Evolutionary conservation across 2,329 filamentous ascomycete species (phyloP).

Genomic region (Diaporthe aspalathi): DNA sequence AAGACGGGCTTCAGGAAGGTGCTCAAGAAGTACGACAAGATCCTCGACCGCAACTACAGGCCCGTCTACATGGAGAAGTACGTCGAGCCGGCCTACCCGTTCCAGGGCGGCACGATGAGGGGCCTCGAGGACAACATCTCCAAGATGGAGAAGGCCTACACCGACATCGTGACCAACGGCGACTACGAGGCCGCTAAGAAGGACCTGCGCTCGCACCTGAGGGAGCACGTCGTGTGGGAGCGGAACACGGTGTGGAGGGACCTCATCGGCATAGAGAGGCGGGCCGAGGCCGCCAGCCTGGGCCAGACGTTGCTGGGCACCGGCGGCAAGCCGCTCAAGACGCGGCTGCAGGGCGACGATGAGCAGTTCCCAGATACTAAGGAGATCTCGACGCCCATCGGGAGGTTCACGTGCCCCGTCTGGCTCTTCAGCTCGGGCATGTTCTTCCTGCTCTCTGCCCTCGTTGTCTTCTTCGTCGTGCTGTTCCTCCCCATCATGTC

Average conservation of each 20-base stretch:
- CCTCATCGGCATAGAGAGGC: slow-evolving; percentile 97
- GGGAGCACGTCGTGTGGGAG: slow-evolving; percentile 99
- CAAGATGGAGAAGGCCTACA: slow-evolving; percentile 83
- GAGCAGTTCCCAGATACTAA: slow-evolving; percentile 70
- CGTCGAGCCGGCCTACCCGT: slow-evolving; percentile 85
- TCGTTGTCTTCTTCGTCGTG: slow-evolving; percentile 79
- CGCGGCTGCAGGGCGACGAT: slow-evolving; percentile 87
- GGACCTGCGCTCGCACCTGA: slow-evolving; percentile 88
- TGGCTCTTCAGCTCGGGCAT: slow-evolving; percentile 90
- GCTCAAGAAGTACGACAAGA: slow-evolving; percentile 99
- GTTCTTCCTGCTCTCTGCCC: slow-evolving; percentile 76
- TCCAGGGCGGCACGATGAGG: slow-evolving; percentile 77
- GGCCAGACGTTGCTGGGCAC: slow-evolving; percentile 85
- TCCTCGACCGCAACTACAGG: slow-evolving; percentile 83
- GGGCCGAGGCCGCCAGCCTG: slow-evolving; percentile 92
- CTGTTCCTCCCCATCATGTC: slow-evolving; percentile 85
- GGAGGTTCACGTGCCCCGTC: slow-evolving; percentile 77
- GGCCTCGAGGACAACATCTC: slow-evolving; percentile 77
- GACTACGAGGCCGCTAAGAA: slow-evolving; percentile 81
- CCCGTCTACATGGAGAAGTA: slow-evolving; percentile 77
- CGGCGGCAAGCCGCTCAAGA: slow-evolving; percentile 74
- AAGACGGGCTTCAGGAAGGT: slow-evolving; percentile 97
- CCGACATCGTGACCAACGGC: slow-evolving; percentile 83
- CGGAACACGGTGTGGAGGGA: slow-evolving; percentile 98
- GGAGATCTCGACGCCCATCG: slow-evolving; percentile 82